A percentile compares a stretch with the other conserved stretches of the same genome.
phyloP scores from a whole-genome alignment of 257 asterid genomes.

The Ehretia macrophylla region DNA sequence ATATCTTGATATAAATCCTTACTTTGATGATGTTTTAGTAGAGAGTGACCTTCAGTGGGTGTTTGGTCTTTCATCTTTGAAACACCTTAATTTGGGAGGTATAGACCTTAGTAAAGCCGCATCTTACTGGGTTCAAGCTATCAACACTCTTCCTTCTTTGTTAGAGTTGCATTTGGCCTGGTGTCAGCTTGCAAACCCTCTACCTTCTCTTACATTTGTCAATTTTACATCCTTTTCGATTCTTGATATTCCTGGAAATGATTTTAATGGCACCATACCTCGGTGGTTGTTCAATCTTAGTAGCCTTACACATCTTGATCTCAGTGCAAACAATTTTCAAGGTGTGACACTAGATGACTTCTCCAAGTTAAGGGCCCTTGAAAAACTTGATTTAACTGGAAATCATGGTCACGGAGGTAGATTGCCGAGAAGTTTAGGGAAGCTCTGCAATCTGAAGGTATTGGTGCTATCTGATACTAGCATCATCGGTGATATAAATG shows the following conservation, averaged over 20 bases:
- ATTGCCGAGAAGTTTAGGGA: not conserved
- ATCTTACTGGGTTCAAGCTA: slow-evolving; percentile 4
- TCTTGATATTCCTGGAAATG: not conserved
- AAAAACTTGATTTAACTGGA: not conserved
- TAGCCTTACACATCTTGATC: slow-evolving; percentile 9
- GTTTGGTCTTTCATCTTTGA: not conserved
- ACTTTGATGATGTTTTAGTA: not conserved
- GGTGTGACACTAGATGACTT: not conserved
- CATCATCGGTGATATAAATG: slow-evolving; percentile 9
- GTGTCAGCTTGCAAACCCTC: not conserved
- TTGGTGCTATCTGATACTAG: not conserved
- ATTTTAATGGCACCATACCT: slow-evolving; percentile 17
- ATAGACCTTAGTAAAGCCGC: not conserved
- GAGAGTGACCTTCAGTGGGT: slow-evolving; percentile 5
- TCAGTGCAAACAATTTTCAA: not conserved
- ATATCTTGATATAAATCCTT: not conserved
- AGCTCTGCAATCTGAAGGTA: not conserved
- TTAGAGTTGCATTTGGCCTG: not conserved
- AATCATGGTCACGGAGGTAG: not conserved
- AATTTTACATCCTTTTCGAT: not conserved
- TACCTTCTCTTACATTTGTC: not conserved
- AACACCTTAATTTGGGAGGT: not conserved
- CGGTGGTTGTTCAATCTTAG: slow-evolving; percentile 18
- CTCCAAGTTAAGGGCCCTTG: not conserved
- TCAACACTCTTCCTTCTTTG: slow-evolving; percentile 3